A percentile compares a stretch with the other conserved stretches of the same genome.
These are phyloP conservation scores for Candida easanensis DNA, from an alignment of 805 yeast species.

Conservation along the genomic window DNA sequence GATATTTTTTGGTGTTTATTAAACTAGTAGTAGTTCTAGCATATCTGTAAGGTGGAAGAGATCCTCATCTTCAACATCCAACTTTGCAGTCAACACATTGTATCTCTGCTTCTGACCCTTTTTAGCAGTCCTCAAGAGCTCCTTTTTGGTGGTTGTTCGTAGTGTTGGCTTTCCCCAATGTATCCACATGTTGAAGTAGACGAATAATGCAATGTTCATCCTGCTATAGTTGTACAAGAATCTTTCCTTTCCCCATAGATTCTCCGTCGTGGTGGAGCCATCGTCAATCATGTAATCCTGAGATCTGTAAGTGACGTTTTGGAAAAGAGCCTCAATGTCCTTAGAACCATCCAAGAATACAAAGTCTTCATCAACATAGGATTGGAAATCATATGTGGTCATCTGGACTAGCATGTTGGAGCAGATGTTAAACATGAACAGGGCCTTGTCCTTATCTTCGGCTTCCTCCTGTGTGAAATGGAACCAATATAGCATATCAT, in stretches of 20 bases:
- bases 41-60: not conserved
- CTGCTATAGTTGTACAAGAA: constrained; percentile 15
- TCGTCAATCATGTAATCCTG: constrained; percentile 8
- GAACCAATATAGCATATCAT: constrained; percentile 19
- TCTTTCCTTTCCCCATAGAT: not conserved
- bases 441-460: constrained; percentile 1
- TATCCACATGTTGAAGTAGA: constrained; percentile 19
- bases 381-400: constrained; percentile 16
- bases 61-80: constrained; percentile 1
- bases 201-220: constrained; percentile 10
- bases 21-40: not conserved
- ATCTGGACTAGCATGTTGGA: constrained; percentile 15
- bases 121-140: constrained; percentile 9
- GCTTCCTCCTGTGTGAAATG: constrained; percentile 12
- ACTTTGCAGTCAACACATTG: not conserved
- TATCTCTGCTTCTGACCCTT: constrained; percentile 16
- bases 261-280: not conserved
- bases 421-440: constrained; percentile 8
- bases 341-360: constrained; percentile 1
- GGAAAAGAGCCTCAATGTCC: constrained; percentile 12
- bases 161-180: constrained; percentile 5
- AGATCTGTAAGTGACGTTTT: constrained; percentile 12
- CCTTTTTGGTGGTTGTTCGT: not conserved
- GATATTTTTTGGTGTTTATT: too few relatives aligned
- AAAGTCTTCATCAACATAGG: constrained; percentile 1